phyloP scores from a whole-genome alignment of 2,329 filamentous ascomycete species.

The Cladophialophora yegresii region DNA sequence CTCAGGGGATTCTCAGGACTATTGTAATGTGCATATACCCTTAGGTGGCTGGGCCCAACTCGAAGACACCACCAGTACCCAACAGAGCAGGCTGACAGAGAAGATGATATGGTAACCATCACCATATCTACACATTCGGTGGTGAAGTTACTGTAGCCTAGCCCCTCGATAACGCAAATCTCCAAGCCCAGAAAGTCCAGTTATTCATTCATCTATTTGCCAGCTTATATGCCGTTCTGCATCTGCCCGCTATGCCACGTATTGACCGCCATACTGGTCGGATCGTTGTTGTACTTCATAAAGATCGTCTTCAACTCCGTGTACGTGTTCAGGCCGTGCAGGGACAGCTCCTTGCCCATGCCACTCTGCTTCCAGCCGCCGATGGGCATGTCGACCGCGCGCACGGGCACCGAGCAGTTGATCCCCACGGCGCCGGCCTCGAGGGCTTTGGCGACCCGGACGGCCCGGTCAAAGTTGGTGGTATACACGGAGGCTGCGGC shows the following conservation, averaged over 20 bases:
- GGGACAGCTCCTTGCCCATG: conserved; percentile 52
- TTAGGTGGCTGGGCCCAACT: not conserved
- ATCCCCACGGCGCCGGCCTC: conserved; percentile 49
- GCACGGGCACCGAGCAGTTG: conserved; percentile 50
- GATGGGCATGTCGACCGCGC: conserved; percentile 44
- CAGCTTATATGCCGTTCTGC: not conserved
- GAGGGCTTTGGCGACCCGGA: conserved; percentile 45
- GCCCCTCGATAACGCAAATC: too few relatives aligned
- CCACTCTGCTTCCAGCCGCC: conserved; percentile 50
- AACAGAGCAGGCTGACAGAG: not conserved
- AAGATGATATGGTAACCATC: not conserved
- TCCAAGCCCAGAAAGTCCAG: not conserved
- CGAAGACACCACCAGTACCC: not conserved
- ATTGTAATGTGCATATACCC: not conserved
- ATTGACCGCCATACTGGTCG: conserved; percentile 5
- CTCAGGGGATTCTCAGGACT: not conserved
- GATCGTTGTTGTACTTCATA: conserved; percentile 38
- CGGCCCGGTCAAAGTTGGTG: conserved; percentile 43
- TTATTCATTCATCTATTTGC: not conserved
- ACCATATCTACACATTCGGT: not conserved
- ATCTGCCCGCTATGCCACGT: conserved; percentile 13
- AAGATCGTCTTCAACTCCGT: conserved; percentile 44
- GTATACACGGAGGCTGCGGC: conserved; percentile 45
- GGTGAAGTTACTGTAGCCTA: not conserved
- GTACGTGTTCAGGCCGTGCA: conserved; percentile 45